Conservation (phyloP, 352 stramenopile genomes). For the Ophiocytium majus region DNA sequence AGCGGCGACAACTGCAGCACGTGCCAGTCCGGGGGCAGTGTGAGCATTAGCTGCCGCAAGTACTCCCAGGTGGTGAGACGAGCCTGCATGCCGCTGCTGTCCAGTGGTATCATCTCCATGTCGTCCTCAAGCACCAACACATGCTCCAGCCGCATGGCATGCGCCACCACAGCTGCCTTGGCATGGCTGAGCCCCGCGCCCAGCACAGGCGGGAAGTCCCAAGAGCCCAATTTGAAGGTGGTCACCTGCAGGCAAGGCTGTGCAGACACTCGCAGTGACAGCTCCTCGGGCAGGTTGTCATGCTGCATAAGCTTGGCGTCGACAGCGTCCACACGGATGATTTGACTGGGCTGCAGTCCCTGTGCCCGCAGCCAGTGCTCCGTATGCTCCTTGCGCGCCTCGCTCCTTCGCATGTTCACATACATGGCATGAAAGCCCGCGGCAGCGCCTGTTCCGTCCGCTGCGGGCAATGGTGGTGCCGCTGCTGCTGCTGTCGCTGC, state of each 20-base stretch:
- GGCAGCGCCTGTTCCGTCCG: no score
- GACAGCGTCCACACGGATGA: not conserved
- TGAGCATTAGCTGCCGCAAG: not conserved
- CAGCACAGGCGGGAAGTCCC: not conserved
- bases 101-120: not conserved
- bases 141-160: not conserved
- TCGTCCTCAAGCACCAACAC: not conserved
- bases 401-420: not conserved
- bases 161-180: not conserved
- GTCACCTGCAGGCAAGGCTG: not conserved
- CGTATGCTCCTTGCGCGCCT: not conserved
- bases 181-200: not conserved
- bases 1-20: slow-evolving; percentile 5
- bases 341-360: not conserved
- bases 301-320: not conserved
- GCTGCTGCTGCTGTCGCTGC: no score
- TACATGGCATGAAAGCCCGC: not conserved
- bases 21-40: not conserved
- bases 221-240: not conserved
- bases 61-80: not conserved
- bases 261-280: not conserved
- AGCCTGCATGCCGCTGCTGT: not conserved
- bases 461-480: no score
- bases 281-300: not conserved
- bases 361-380: not conserved